These are phyloP conservation scores for Echites panduratus DNA, from an alignment of 257 asterid species.

Conservation along the genomic window DNA sequence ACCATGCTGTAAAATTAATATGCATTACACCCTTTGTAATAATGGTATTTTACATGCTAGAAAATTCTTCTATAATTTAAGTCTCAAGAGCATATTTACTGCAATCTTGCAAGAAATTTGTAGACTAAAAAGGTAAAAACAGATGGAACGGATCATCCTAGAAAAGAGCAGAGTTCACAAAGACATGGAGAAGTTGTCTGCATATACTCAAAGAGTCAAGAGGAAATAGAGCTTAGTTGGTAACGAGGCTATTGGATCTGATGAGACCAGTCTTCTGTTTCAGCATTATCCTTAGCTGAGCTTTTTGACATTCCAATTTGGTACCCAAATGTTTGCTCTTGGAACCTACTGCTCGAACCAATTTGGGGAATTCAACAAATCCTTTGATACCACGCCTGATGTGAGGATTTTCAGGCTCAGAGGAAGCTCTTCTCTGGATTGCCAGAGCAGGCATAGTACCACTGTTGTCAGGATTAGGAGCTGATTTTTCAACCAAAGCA, in stretches of 20 bases:
- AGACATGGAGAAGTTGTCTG: background rate
- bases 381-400: constrained; percentile 82
- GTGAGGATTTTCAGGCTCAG: constrained; percentile 70
- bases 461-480: background rate
- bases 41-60: background rate
- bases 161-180: background rate
- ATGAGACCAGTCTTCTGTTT: constrained; percentile 45
- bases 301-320: constrained; percentile 75
- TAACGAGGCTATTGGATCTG: constrained; percentile 34
- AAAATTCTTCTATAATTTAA: background rate
- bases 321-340: constrained; percentile 56
- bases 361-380: constrained; percentile 82
- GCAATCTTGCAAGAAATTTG: constrained; percentile 5
- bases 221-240: constrained; percentile 25
- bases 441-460: constrained; percentile 13
- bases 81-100: background rate
- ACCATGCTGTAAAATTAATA: background rate
- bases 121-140: background rate
- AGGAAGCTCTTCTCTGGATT: constrained; percentile 25
- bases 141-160: too few relatives aligned
- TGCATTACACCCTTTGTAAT: background rate
- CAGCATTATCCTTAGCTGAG: constrained; percentile 60
- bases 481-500: constrained; percentile 25
- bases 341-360: constrained; percentile 63
- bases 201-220: background rate